phyloP scores from a whole-genome alignment of 1,284 basidiomycete genomes.

The Sphaerobolus stellatus region DNA sequence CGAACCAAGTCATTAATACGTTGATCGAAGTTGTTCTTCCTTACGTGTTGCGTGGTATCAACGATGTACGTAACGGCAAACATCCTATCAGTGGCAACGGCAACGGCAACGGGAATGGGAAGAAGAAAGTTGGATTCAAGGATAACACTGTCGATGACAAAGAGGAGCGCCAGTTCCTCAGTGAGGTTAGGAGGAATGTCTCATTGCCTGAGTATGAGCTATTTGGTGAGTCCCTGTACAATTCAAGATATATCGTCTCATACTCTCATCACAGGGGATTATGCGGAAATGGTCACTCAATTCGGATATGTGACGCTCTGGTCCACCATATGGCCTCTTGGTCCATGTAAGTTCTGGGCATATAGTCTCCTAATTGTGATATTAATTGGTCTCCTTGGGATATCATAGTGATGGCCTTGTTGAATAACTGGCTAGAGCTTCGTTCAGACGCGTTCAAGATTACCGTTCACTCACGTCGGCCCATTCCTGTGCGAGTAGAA shows the following conservation, averaged over 20 bases:
- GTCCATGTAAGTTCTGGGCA: slow-evolving; percentile 55
- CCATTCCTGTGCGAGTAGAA: slow-evolving; percentile 84
- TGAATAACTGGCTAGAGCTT: slow-evolving; percentile 91
- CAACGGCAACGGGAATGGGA: slow-evolving; percentile 27
- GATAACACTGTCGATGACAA: slow-evolving; percentile 55
- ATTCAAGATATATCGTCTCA: neutral
- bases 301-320: slow-evolving; percentile 93
- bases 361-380: slow-evolving; percentile 24
- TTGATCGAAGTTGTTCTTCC: slow-evolving; percentile 87
- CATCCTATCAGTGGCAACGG: slow-evolving; percentile 25
- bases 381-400: neutral
- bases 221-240: slow-evolving; percentile 46
- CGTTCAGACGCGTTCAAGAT: slow-evolving; percentile 96
- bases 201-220: slow-evolving; percentile 78
- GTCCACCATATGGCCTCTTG: slow-evolving; percentile 94
- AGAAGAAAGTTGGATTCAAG: slow-evolving; percentile 67
- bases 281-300: slow-evolving; percentile 94
- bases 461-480: slow-evolving; percentile 79
- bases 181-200: slow-evolving; percentile 75
- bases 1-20: slow-evolving; percentile 84
- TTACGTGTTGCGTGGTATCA: slow-evolving; percentile 66
- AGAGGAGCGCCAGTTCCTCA: slow-evolving; percentile 73
- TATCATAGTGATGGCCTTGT: slow-evolving; percentile 60
- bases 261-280: slow-evolving; percentile 54
- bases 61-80: slow-evolving; percentile 48